These are phyloP conservation scores for Maudiozyma saulgeensis DNA, from an alignment of 805 yeast species.

Conservation along the genomic window DNA sequence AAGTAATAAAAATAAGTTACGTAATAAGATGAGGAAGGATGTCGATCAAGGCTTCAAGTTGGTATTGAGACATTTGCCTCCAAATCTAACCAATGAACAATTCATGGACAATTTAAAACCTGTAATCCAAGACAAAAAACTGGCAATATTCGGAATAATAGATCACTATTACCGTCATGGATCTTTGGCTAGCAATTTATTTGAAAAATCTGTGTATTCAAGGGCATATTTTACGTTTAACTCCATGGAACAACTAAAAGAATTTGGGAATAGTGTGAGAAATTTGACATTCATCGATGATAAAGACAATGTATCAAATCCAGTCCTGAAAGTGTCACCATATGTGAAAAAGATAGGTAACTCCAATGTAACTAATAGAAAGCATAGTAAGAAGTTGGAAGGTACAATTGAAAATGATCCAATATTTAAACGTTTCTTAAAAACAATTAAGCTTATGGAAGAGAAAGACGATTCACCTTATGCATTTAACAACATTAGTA, in stretches of 20 bases:
- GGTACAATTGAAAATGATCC: conserved; percentile 28
- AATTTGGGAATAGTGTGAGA: conserved; percentile 26
- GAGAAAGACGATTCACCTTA: conserved; percentile 15
- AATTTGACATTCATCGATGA: conserved; percentile 27
- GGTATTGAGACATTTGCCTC: conserved; percentile 38
- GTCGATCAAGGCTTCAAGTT: conserved; percentile 17
- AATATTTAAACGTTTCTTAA: conserved; percentile 25
- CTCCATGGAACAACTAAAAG: conserved; percentile 20
- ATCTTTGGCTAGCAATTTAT: conserved; percentile 17
- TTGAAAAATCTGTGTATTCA: conserved; percentile 33
- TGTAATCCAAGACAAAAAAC: conserved; percentile 15
- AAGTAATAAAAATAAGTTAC: not conserved
- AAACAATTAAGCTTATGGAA: conserved; percentile 18
- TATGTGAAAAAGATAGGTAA: conserved; percentile 13
- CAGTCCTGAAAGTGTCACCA: conserved; percentile 15
- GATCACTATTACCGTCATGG: conserved; percentile 29
- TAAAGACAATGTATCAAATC: conserved; percentile 16
- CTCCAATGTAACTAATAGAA: conserved; percentile 7
- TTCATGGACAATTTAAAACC: conserved; percentile 16
- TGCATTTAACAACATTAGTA: conserved; percentile 20
- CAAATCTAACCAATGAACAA: conserved; percentile 29
- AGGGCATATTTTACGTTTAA: conserved; percentile 37
- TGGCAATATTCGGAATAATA: conserved; percentile 21
- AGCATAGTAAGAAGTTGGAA: conserved; percentile 7
- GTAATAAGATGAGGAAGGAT: conserved; percentile 5